Base-by-base conservation (phyloP, 768 basidiomycete species). In the Mycena albidolilacea region DNA sequence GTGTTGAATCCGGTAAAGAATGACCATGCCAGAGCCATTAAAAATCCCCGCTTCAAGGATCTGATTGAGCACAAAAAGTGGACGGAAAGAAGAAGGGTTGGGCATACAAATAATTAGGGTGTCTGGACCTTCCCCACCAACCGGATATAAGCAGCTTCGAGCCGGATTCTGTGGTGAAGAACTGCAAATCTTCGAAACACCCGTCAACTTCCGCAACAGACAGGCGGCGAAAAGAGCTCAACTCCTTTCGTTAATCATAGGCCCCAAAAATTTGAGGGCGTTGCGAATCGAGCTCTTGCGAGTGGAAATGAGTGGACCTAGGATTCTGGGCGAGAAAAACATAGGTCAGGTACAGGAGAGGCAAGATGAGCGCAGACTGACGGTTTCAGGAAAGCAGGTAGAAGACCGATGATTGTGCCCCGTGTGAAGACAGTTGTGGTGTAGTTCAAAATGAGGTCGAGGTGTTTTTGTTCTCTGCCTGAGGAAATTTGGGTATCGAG, bases 121-220 rank as follows among this genome's bases (percentile, higher is more conserved):
- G 98, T 48, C 95, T 89, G 0, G 94, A 97, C 62, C 88, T 82
- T 11, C 97, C 97, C 98, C 98, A 99, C 98, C 98, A 99, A 7
- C 98, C 98, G 5, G 95, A 95, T 39, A 92, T 97, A 37, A 99
- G 88, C 41, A 99, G 87, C 81, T 96, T 97, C 3, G 95, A 92
- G 15, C 98, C 98, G 19, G 90, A 89, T 74, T 91, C 89, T 2
- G 98, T 99, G 50, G 90, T 86, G 80, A 98, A 90, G 78, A 84
- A 97, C 72, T 87, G 83, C n/a, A 97, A 85, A 79, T 95, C 97
- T 97, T 76, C 15, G 19, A 50, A 68, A 10, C 17, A 3, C 14
- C 12, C 52, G 23, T n/a, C 9, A 70, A 15, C 41, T 62, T n/a
- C 30, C 7, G n/a, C 21, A 43, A 44, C 11, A 60, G 19, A 79